Evolutionary conservation across 495 filamentous ascomycete genomes (phyloP).

Genomic region (Podospora australis): DNA sequence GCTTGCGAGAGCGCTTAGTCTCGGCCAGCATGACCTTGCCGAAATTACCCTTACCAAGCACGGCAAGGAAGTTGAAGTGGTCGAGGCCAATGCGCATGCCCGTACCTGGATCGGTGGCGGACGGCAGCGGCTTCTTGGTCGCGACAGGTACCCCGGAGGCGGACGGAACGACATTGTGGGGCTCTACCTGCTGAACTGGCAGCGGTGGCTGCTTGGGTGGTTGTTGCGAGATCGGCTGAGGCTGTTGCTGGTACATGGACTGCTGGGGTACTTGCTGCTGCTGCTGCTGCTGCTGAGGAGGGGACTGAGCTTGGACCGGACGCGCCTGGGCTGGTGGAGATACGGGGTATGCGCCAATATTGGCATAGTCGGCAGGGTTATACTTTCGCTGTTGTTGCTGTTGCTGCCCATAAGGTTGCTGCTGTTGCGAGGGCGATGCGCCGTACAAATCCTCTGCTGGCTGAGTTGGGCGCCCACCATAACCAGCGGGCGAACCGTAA

Average conservation of each 20-base stretch:
- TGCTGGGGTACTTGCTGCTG: conserved; percentile 36
- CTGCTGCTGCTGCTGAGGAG: conserved; percentile 14
- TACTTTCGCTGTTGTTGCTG: conserved; percentile 55
- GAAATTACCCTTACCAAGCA: conserved; percentile 98
- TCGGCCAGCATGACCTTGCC: conserved; percentile 99
- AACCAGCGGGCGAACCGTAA: conserved; percentile 36
- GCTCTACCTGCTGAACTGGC: conserved; percentile 28
- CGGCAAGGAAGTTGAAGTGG: conserved; percentile 98
- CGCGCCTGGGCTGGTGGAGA: conserved; percentile 33
- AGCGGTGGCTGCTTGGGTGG: conserved; percentile 35
- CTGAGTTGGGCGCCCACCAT: conserved; percentile 25
- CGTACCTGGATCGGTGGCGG: conserved; percentile 55
- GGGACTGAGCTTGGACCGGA: conserved; percentile 25
- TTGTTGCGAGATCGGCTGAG: conserved; percentile 24
- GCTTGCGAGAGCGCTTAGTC: conserved; percentile 81
- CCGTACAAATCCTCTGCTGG: conserved; percentile 43
- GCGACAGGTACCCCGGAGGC: conserved; percentile 32
- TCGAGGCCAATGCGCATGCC: conserved; percentile 85
- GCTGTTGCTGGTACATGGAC: conserved; percentile 24
- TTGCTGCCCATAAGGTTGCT: conserved; percentile 37
- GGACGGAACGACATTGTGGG: conserved; percentile 16
- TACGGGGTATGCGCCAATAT: conserved; percentile 45
- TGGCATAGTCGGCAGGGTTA: conserved; percentile 65
- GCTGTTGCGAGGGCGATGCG: conserved; percentile 39
- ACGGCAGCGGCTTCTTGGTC: conserved; percentile 47